These are phyloP conservation scores for Gliomastix tumulicola DNA, from an alignment of 2,329 filamentous ascomycete species.

Conservation along the genomic window DNA sequence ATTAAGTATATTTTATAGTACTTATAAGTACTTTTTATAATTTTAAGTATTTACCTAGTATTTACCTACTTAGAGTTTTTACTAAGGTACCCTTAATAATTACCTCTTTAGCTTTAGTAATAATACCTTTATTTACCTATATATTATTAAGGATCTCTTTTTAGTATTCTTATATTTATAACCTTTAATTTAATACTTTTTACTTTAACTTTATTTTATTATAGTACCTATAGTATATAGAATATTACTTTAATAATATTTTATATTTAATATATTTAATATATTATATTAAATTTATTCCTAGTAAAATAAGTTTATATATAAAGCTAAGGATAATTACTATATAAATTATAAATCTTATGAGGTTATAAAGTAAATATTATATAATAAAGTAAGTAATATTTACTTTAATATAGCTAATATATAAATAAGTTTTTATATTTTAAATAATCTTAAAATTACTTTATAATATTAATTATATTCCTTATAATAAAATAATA, in stretches of 20 bases:
- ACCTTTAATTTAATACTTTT: background rate
- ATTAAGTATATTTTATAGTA: too few relatives aligned
- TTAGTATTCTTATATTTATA: background rate
- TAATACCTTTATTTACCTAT: too few relatives aligned
- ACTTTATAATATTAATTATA: background rate
- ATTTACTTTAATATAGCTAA: conserved; percentile 3
- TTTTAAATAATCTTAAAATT: background rate
- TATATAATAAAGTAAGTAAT: background rate
- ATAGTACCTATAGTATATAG: background rate
- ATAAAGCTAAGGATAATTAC: background rate
- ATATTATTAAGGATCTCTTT: too few relatives aligned
- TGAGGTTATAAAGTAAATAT: background rate
- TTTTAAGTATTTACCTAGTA: too few relatives aligned
- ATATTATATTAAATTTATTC: background rate
- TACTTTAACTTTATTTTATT: background rate
- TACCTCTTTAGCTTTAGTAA: too few relatives aligned
- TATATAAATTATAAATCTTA: background rate
- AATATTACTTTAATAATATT: background rate
- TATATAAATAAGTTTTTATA: background rate
- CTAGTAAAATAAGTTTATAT: background rate
- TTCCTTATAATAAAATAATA: background rate
- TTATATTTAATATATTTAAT: background rate
- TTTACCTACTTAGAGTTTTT: background rate
- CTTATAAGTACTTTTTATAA: too few relatives aligned
- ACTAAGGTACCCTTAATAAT: too few relatives aligned